Percentiles rank a stretch among this genome's conserved stretches.
These are phyloP conservation scores for Aurantiochytrium sp. DNA, from an alignment of 108 stramenopile genomes.

Conservation along the genomic window DNA sequence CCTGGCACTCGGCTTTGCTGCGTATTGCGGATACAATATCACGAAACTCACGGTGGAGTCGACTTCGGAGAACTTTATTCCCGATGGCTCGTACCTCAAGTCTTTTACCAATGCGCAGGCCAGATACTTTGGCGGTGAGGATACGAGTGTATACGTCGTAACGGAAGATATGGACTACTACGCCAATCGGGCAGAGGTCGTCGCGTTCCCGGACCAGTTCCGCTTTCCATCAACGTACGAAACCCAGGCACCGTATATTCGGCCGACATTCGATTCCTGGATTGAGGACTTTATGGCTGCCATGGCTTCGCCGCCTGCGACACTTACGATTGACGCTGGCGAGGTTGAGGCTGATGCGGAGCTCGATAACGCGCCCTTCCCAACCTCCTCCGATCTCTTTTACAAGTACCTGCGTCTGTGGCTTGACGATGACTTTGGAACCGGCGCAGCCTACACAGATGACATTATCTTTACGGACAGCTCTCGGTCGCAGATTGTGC, in stretches of 20 bases:
- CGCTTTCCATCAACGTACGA: background rate
- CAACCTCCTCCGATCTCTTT: background rate
- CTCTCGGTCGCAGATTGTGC: background rate
- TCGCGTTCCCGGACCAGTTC: background rate
- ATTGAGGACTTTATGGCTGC: conserved; percentile 3
- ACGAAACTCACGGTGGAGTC: background rate
- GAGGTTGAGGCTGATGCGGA: background rate
- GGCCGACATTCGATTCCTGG: background rate
- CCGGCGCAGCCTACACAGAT: background rate
- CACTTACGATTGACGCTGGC: background rate
- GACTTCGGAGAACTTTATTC: background rate
- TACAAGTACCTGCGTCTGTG: conserved; percentile 9
- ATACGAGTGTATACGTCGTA: background rate
- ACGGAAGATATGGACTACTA: background rate
- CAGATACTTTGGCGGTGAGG: background rate
- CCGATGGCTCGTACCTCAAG: background rate
- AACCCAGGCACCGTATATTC: background rate
- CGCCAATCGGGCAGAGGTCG: background rate
- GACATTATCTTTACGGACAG: background rate
- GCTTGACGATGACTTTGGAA: background rate
- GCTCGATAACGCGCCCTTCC: background rate
- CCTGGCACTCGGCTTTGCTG: background rate
- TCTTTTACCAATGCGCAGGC: background rate
- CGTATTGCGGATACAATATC: background rate
- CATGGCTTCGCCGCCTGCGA: background rate